phyloP scores from a whole-genome alignment of 768 basidiomycete species.

The Suillus alpinus region DNA sequence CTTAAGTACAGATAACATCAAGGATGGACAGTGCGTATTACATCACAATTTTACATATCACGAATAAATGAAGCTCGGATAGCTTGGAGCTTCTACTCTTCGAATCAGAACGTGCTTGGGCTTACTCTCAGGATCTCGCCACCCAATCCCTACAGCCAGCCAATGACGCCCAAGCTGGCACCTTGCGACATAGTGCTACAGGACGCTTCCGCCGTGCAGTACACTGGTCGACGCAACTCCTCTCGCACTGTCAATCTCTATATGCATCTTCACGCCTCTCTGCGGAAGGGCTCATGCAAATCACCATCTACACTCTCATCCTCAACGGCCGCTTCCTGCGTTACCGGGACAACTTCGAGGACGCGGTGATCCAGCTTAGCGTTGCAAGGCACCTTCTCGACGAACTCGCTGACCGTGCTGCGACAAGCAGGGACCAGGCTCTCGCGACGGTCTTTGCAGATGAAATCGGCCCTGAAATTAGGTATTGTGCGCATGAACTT shows the following conservation, averaged over 20 bases:
- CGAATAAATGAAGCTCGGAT: not conserved
- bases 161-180: constrained; percentile 48
- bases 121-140: constrained; percentile 79
- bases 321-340: constrained; percentile 82
- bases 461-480: constrained; percentile 85
- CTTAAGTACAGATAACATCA: constrained; percentile 64
- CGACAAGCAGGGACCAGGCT: constrained; percentile 83
- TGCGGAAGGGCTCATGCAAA: constrained; percentile 62
- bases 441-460: constrained; percentile 82
- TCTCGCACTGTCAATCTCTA: constrained; percentile 70
- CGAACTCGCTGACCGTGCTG: constrained; percentile 57
- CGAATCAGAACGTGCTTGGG: constrained; percentile 91
- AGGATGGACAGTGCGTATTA: constrained; percentile 79
- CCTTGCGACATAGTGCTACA: constrained; percentile 71
- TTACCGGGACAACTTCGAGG: constrained; percentile 71
- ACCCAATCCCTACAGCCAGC: constrained; percentile 48
- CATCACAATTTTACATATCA: not conserved
- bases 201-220: constrained; percentile 79
- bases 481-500: constrained; percentile 89
- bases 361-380: constrained; percentile 70
- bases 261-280: constrained; percentile 50
- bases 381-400: constrained; percentile 76
- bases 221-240: constrained; percentile 73
- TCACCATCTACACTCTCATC: constrained; percentile 74
- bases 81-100: constrained; percentile 84